These are phyloP conservation scores for Phytophthora pluvialis DNA, from an alignment of 352 stramenopile genomes.

Conservation along the genomic window DNA sequence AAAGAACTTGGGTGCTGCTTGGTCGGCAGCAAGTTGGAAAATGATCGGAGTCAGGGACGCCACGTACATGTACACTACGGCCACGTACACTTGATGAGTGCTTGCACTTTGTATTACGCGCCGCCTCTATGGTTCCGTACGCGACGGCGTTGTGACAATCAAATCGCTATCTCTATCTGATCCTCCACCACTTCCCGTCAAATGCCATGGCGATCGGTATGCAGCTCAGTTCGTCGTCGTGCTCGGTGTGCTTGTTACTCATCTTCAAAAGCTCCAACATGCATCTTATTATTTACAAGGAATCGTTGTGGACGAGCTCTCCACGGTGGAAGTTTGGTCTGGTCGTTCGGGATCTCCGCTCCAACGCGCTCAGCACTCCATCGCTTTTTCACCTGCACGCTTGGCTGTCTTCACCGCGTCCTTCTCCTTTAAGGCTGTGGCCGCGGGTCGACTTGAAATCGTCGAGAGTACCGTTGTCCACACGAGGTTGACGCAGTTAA, in stretches of 20 bases:
- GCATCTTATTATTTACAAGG: constrained; percentile 10
- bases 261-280: constrained; percentile 1
- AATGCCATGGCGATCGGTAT: not conserved
- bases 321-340: not conserved
- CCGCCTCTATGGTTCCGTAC: constrained; percentile 29
- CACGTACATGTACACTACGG: not conserved
- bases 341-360: not conserved
- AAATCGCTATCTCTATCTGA: constrained; percentile 38
- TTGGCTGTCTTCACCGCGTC: constrained; percentile 1
- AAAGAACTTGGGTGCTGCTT: not conserved
- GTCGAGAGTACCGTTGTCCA: constrained; percentile 51
- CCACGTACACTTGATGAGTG: constrained; percentile 24
- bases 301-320: not conserved
- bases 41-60: constrained; percentile 11
- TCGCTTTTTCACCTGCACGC: constrained; percentile 8
- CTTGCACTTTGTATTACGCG: constrained; percentile 37
- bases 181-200: not conserved
- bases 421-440: constrained; percentile 12
- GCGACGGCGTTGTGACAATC: constrained; percentile 36
- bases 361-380: constrained; percentile 17
- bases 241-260: no score
- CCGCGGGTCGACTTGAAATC: constrained; percentile 32
- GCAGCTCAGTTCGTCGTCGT: not conserved
- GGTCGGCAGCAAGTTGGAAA: constrained; percentile 17
- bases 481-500: constrained; percentile 53